Conservation (phyloP, 805 yeast species). For the Wickerhamomyces ciferrii region DNA sequence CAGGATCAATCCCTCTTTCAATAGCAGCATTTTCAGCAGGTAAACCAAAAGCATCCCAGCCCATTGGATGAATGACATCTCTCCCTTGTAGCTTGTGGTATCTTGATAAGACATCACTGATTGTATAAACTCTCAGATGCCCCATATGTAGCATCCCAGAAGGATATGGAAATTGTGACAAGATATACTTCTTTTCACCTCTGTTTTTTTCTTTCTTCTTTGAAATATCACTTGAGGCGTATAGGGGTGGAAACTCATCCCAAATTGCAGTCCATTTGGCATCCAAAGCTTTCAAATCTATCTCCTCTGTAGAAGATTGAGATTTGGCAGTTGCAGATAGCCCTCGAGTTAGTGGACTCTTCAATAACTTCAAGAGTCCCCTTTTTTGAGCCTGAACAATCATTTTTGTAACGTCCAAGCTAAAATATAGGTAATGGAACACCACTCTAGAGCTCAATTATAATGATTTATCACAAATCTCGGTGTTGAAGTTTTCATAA, state of each 20-base stretch:
- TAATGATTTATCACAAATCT: too few relatives aligned
- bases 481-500: neutral
- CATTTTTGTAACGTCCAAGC: too few relatives aligned
- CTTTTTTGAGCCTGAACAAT: too few relatives aligned
- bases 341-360: neutral
- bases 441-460: too few relatives aligned
- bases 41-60: constrained; percentile 98
- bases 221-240: too few relatives aligned
- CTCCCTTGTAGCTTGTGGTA: constrained; percentile 73
- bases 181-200: constrained; percentile 45
- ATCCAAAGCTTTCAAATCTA: constrained; percentile 29
- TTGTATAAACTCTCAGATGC: constrained; percentile 88
- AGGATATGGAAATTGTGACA: constrained; percentile 95
- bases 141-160: constrained; percentile 93
- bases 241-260: constrained; percentile 33
- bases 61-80: constrained; percentile 91
- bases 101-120: constrained; percentile 79
- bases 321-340: neutral
- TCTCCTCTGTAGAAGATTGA: neutral
- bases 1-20: constrained; percentile 75
- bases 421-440: too few relatives aligned
- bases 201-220: constrained; percentile 1
- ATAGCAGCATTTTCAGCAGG: constrained; percentile 99
- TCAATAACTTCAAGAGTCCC: too few relatives aligned
- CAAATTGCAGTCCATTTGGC: constrained; percentile 49